Base-by-base conservation (phyloP, 225 moss, liverwort and hornwort genomes). In the Polytrichum formosum region DNA sequence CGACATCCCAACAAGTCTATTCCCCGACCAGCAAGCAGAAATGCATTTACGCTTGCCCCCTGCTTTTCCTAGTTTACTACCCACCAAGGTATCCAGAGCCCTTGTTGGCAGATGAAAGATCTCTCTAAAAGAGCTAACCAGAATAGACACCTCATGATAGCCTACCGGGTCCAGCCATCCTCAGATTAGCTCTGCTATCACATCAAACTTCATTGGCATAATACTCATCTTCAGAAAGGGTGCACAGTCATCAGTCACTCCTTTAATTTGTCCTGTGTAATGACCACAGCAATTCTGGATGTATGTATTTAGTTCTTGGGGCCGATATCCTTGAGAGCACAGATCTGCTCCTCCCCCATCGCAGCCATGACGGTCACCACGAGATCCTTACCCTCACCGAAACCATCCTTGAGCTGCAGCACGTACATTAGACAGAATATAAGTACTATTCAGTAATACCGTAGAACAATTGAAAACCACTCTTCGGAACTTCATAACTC, bases 291-390 rank as follows among this genome's bases (percentile, higher is more conserved):
- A 1, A 69, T 46, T 55, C 28, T 23, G 28, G 27, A 16, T 19
- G 19, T 10, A 33, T 63, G 29, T 28, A 71, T 54, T 77, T 89
- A 96, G 78, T 89, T 83, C 74, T 90, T 96, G 26, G 74, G 87
- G 19, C 96, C 96, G 5, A 96, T 77, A 70, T 96, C 96, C 84
- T 96, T 96, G 65, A 96, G 82, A 13, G 96, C 92, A 20, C 87
- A 89, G 56, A 96, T 93, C 96, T 96, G 96, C 78, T 96, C 96
- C 82, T 96, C 96, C 31, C 92, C 88, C 96, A 96, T 96, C 1
- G 96, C 91, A 22, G 96, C 79, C 96, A 96, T 96, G 6, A 96
- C 96, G 3, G 96, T 96, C 17, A 96, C 93, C 0, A 92, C 93
- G 9, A 96, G 90, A 62, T 96, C 96, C 64, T 96, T 96, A 1